Conservation (phyloP, 2,329 filamentous ascomycete species). For the Aspergillus novoparasiticus region DNA sequence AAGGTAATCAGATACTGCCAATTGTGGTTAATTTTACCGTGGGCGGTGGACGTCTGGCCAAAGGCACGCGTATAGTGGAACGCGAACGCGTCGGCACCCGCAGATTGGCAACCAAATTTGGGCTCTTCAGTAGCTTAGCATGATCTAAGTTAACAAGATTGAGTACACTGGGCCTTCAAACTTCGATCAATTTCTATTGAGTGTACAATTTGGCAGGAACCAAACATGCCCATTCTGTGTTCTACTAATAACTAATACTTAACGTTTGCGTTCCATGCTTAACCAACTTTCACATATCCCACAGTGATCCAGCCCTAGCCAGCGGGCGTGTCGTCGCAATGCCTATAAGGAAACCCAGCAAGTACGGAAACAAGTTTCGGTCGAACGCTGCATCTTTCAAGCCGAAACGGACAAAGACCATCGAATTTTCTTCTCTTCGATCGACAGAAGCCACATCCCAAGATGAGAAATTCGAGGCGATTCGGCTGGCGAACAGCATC, state of each 20-base stretch:
- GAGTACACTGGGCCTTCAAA: slow-evolving; percentile 14
- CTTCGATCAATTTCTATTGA: slow-evolving; percentile 6
- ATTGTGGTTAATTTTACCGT: slow-evolving; percentile 24
- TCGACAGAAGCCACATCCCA: slow-evolving; percentile 83
- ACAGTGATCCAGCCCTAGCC: slow-evolving; percentile 27
- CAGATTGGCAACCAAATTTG: slow-evolving; percentile 18
- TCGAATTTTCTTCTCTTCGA: slow-evolving; percentile 73
- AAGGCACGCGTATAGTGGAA: slow-evolving; percentile 34
- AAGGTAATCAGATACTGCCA: neutral
- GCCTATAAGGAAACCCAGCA: slow-evolving; percentile 58
- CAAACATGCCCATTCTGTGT: slow-evolving; percentile 16
- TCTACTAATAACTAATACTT: slow-evolving; percentile 8
- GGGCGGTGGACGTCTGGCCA: slow-evolving; percentile 11
- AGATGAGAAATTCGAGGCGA: slow-evolving; percentile 89
- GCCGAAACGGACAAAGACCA: slow-evolving; percentile 69
- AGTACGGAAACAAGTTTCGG: slow-evolving; percentile 64
- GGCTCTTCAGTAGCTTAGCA: slow-evolving; percentile 16
- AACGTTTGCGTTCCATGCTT: slow-evolving; percentile 28
- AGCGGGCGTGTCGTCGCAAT: slow-evolving; percentile 39
- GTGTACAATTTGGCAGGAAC: neutral
- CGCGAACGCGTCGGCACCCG: slow-evolving; percentile 37
- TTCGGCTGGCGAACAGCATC: slow-evolving; percentile 79
- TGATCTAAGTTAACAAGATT: slow-evolving; percentile 10
- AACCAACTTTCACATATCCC: slow-evolving; percentile 16
- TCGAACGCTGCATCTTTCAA: slow-evolving; percentile 46